Evolutionary conservation across 371 early-diverging fungal species (phyloP).

Genomic region (Syncephalastrum monosporum): DNA sequence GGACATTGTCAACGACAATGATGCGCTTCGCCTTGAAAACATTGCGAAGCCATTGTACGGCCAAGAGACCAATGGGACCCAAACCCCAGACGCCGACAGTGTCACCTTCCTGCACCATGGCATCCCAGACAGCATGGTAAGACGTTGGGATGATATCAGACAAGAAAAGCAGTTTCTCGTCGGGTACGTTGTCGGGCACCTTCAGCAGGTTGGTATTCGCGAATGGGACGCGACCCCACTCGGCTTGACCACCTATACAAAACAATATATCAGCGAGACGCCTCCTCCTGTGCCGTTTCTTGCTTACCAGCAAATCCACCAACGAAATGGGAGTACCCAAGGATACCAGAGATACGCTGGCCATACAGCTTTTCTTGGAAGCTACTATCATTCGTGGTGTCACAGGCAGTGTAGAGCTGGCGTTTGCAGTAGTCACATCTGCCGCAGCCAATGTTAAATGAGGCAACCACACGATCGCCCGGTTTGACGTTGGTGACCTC

Average conservation of each 20-base stretch:
- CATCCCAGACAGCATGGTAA: conserved; percentile 51
- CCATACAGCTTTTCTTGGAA: conserved; percentile 61
- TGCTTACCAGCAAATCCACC: conserved; percentile 24
- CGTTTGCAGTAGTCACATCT: conserved; percentile 52
- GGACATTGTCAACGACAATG: conserved; percentile 55
- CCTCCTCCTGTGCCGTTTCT: background rate
- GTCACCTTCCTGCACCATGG: conserved; percentile 46
- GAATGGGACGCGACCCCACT: conserved; percentile 57
- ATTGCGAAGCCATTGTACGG: conserved; percentile 48
- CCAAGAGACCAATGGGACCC: conserved; percentile 61
- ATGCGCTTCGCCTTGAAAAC: conserved; percentile 51
- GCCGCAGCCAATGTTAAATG: conserved; percentile 61
- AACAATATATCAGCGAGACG: background rate
- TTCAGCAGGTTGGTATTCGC: conserved; percentile 60
- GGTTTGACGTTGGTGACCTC: conserved; percentile 41
- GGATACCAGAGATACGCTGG: conserved; percentile 46
- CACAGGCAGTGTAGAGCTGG: conserved; percentile 47
- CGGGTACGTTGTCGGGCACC: conserved; percentile 45
- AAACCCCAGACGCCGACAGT: conserved; percentile 58
- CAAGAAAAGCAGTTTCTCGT: conserved; percentile 57
- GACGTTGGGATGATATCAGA: conserved; percentile 63
- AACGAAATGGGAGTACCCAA: conserved; percentile 58
- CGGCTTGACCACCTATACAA: conserved; percentile 52
- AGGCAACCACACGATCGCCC: conserved; percentile 55
- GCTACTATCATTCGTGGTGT: conserved; percentile 51